Percentiles rank a stretch among this genome's conserved stretches.
Evolutionary conservation across 306 rosid species (phyloP).

Genomic region (Castanea mollissima): DNA sequence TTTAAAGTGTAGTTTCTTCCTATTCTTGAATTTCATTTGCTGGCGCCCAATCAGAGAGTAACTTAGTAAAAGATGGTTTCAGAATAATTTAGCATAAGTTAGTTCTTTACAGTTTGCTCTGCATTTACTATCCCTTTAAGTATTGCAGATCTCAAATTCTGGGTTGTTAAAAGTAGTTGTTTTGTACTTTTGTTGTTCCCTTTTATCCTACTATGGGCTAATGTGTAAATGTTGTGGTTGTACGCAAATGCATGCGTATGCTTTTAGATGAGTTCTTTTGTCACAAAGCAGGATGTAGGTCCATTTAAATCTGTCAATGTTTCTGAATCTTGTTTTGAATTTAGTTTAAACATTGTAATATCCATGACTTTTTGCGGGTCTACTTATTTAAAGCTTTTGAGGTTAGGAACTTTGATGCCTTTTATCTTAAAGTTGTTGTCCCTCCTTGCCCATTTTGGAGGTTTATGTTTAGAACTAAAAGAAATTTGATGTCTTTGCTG

Average conservation of each 20-base stretch:
- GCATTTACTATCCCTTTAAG: background rate
- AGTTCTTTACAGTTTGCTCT: background rate
- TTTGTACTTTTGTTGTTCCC: background rate
- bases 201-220: conserved; percentile 20
- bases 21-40: background rate
- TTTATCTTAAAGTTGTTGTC: background rate
- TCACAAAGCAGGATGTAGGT: conserved; percentile 24
- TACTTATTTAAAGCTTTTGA: background rate
- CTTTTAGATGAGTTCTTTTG: conserved; percentile 12
- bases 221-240: conserved; percentile 9
- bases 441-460: background rate
- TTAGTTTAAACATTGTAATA: background rate
- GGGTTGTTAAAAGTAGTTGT: background rate
- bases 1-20: background rate
- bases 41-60: background rate
- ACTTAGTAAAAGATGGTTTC: background rate
- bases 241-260: background rate
- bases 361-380: background rate
- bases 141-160: background rate
- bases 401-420: background rate
- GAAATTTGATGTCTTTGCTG: background rate
- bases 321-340: conserved; percentile 13
- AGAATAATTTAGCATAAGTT: background rate
- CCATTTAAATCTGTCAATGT: background rate
- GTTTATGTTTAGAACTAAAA: background rate